Base-by-base conservation (phyloP, 1,284 basidiomycete species). In the Puccinia hordei region DNA sequence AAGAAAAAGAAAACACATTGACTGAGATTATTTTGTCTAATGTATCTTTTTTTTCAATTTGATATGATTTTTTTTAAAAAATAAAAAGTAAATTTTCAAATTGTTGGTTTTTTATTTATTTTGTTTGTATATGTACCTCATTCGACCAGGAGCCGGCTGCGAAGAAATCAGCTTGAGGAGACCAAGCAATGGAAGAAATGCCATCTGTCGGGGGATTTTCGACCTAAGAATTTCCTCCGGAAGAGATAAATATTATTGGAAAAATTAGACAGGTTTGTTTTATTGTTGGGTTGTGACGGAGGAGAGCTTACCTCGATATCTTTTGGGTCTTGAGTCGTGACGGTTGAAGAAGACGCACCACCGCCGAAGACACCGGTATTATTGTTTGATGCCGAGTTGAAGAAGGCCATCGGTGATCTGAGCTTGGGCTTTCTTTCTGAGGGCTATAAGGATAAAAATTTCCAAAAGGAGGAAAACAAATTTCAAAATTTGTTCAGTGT, bases 221-320 rank as follows among this genome's bases (percentile, higher is more conserved):
- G 44, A 94, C 89, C 86, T 94, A 92, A n/a, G n/a, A 35, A 12
- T 17, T 1, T 27, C 5, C 22, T 41, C 10, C 2, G 5, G 35
- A 4, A 8, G 27, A 27, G 27, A 19, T 35, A 22, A 10, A 35
- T n/a, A n/a, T n/a, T n/a, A n/a, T n/a, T n/a, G 12, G 33, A 19
- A 27, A 46, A 51, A 30, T 72, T 19, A 33, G 17, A 41, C n/a
- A n/a, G 38, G 6, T 41, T 12, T 41, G 38, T 12, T 41, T 55
- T 12, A 3, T 53, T 53, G 13, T n/a, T 27, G 12, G 22, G 61
- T 65, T 27, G 51, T 8, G 15, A 44, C n/a, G 13, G 9, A 46
- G n/a, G 2, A 57, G 35, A 27, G 51, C 33, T 6, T 30, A 79
- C 66, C 77, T 79, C 77, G 53, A 72, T 79, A 44, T 79, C 77